phyloP scores from a whole-genome alignment of 2,329 filamentous ascomycete species.

The Pseudocercospora fijiensis region DNA sequence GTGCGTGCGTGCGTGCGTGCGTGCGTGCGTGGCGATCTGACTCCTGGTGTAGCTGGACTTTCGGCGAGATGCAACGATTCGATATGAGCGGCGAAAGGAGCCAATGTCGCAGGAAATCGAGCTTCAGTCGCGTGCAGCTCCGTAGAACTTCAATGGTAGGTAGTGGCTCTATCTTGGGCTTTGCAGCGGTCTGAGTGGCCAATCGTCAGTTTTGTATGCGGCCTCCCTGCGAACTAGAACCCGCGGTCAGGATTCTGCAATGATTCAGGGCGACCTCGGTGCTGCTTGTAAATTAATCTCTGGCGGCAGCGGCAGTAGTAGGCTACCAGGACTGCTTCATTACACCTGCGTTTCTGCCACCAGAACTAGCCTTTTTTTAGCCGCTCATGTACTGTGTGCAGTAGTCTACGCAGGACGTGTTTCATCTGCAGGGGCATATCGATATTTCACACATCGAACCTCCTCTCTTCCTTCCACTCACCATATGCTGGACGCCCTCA shows the following conservation, averaged over 20 bases:
- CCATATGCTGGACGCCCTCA: background rate
- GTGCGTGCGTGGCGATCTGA: background rate
- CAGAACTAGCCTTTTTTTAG: background rate
- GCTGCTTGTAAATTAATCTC: background rate
- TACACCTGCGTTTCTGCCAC: too few relatives aligned
- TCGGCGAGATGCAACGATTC: background rate
- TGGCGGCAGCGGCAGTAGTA: background rate
- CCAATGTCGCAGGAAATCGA: background rate
- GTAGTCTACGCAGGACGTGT: background rate
- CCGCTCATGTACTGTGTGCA: background rate
- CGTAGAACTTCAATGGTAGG: background rate
- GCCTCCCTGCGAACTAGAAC: background rate
- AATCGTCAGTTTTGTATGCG: background rate
- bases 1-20: background rate
- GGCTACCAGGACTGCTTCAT: background rate
- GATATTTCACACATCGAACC: background rate
- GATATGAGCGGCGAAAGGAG: background rate
- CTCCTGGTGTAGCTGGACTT: background rate
- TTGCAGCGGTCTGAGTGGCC: background rate
- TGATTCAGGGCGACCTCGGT: background rate
- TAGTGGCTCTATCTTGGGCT: background rate
- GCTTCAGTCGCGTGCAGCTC: background rate
- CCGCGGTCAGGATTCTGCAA: background rate
- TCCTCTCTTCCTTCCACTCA: background rate
- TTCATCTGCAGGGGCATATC: background rate